Conservation (phyloP, 805 yeast genomes). For the Barnettozyma sp. region DNA sequence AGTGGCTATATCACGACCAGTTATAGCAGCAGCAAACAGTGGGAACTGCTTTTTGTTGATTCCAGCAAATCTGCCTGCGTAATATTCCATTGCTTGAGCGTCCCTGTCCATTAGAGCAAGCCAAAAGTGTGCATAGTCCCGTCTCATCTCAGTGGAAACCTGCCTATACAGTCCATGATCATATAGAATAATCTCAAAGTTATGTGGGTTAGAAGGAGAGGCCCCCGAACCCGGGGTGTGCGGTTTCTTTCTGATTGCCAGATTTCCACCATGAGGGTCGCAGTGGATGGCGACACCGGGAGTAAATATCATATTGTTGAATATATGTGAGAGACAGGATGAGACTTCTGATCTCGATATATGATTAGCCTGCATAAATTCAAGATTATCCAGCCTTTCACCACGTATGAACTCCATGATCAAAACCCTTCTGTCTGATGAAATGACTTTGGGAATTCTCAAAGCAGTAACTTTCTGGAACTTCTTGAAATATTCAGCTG, state of each 20-base stretch:
- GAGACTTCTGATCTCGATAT: constrained; percentile 78
- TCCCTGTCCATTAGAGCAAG: constrained; percentile 73
- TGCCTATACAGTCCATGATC: constrained; percentile 93
- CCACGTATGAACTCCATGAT: constrained; percentile 88
- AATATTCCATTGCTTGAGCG: constrained; percentile 54
- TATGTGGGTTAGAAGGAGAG: constrained; percentile 39
- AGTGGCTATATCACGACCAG: constrained; percentile 83
- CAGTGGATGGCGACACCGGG: constrained; percentile 91
- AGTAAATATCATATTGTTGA: constrained; percentile 92
- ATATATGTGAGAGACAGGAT: constrained; percentile 79
- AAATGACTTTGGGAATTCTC: constrained; percentile 64
- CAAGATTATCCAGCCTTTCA: constrained; percentile 69
- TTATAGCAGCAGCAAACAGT: constrained; percentile 85
- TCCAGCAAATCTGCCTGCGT: constrained; percentile 75
- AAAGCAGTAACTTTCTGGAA: constrained; percentile 62
- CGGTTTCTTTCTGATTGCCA: constrained; percentile 62
- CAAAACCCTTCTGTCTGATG: constrained; percentile 63
- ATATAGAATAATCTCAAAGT: constrained; percentile 85
- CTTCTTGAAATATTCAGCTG: constrained; percentile 57
- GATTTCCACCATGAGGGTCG: constrained; percentile 97
- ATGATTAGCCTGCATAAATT: constrained; percentile 51
- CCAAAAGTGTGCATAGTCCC: constrained; percentile 91
- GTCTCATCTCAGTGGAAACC: constrained; percentile 67
- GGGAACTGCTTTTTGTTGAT: constrained; percentile 73
- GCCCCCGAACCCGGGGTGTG: too few species aligned